Evolutionary conservation across 306 rosid species (phyloP).

Genomic region (Datisca glomerata): DNA sequence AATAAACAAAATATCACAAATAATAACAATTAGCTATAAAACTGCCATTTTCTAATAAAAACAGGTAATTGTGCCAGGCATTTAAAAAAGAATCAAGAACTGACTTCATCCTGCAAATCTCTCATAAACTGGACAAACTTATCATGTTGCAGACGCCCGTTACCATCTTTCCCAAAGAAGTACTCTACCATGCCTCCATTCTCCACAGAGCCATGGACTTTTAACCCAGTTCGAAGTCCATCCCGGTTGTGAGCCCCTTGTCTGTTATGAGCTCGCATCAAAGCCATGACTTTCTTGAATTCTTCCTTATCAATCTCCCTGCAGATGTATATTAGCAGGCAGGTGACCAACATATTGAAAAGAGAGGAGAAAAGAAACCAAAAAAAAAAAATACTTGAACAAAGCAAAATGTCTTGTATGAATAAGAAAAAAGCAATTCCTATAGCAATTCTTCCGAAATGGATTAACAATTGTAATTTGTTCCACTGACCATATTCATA

Average conservation of each 20-base stretch:
- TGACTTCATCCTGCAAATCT: slow-evolving; percentile 61
- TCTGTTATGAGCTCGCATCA: slow-evolving; percentile 77
- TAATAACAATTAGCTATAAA: too few relatives aligned
- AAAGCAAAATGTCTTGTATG: slow-evolving; percentile 2
- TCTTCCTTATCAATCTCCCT: slow-evolving; percentile 76
- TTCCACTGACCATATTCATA: too few relatives aligned
- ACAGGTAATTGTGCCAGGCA: too few relatives aligned
- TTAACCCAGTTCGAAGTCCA: slow-evolving; percentile 55
- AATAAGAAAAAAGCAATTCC: too few relatives aligned
- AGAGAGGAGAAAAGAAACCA: neutral
- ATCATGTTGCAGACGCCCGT: slow-evolving; percentile 42
- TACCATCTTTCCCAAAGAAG: slow-evolving; percentile 79
- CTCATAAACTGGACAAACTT: slow-evolving; percentile 53
- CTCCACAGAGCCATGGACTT: slow-evolving; percentile 50
- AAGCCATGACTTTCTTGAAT: slow-evolving; percentile 89
- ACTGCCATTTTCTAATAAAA: too few relatives aligned
- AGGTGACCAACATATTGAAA: neutral
- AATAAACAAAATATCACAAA: too few relatives aligned
- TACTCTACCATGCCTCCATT: slow-evolving; percentile 79
- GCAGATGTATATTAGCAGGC: neutral
- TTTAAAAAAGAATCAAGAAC: too few relatives aligned
- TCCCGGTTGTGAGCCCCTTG: slow-evolving; percentile 60
- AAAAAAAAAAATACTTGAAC: neutral
- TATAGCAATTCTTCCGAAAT: too few relatives aligned
- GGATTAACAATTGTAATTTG: too few relatives aligned